Evolutionary conservation across 2,329 filamentous ascomycete genomes (phyloP).

Genomic region (Fusarium sp.): DNA sequence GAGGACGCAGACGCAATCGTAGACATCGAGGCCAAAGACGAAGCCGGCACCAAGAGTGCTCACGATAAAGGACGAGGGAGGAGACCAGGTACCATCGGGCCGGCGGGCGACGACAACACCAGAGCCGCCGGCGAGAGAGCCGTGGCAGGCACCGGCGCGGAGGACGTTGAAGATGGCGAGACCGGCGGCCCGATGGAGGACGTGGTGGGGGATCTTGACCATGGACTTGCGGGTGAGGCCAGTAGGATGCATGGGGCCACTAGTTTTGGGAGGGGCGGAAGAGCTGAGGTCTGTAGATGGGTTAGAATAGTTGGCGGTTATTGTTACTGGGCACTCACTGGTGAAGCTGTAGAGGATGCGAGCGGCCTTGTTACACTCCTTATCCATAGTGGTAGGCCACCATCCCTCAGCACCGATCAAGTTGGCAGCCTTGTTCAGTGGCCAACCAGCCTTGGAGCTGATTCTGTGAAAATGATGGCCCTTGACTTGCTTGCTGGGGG

Average conservation of each 20-base stretch:
- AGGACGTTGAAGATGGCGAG: conserved; percentile 70
- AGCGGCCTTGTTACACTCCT: conserved; percentile 78
- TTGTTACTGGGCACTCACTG: conserved; percentile 49
- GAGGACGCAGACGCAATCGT: conserved; percentile 78
- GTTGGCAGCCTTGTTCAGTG: conserved; percentile 73
- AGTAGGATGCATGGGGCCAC: conserved; percentile 45
- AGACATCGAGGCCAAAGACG: conserved; percentile 75
- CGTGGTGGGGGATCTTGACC: conserved; percentile 52
- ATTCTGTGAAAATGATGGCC: conserved; percentile 70
- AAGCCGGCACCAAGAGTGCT: conserved; percentile 75
- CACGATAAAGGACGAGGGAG: conserved; percentile 74
- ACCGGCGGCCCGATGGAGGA: conserved; percentile 64
- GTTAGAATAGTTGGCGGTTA: conserved; percentile 4
- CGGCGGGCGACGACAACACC: conserved; percentile 66
- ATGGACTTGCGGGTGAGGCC: conserved; percentile 47
- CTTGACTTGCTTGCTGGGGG: conserved; percentile 46
- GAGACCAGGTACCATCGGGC: conserved; percentile 70
- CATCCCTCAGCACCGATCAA: conserved; percentile 75
- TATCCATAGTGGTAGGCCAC: conserved; percentile 76
- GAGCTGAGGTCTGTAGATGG: conserved; percentile 33
- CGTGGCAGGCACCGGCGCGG: conserved; percentile 63
- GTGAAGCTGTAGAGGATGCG: conserved; percentile 77
- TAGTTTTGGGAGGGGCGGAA: conserved; percentile 29
- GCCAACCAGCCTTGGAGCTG: conserved; percentile 69
- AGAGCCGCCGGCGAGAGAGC: conserved; percentile 66